Evolutionary conservation across 352 stramenopile species (phyloP).

Genomic region (Globisporangium megalacanthum): DNA sequence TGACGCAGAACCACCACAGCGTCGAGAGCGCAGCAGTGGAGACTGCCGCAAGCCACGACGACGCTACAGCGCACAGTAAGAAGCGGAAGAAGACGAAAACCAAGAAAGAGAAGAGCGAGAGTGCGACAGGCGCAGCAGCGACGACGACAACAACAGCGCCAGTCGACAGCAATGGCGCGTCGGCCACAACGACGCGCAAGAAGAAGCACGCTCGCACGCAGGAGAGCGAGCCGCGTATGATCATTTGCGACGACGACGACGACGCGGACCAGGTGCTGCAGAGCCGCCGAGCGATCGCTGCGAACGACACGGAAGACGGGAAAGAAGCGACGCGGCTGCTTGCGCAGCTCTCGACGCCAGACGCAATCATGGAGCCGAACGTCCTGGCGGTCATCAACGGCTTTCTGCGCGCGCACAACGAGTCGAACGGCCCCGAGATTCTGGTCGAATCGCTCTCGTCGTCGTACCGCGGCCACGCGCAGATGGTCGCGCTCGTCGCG

Average conservation of each 20-base stretch:
- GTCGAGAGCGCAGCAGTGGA: background rate
- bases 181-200: conserved; percentile 1
- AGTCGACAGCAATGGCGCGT: background rate
- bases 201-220: conserved; percentile 22
- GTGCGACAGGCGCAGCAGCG: background rate
- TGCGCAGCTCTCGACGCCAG: conserved; percentile 58
- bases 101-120: conserved; percentile 13
- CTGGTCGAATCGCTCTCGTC: conserved; percentile 83
- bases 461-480: conserved; percentile 79
- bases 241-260: conserved; percentile 84
- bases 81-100: conserved; percentile 12
- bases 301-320: conserved; percentile 63
- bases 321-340: conserved; percentile 71
- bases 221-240: conserved; percentile 61
- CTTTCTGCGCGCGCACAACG: conserved; percentile 72
- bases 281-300: conserved; percentile 26
- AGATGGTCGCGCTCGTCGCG: conserved; percentile 84
- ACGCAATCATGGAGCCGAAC: conserved; percentile 83
- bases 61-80: conserved; percentile 9
- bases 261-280: conserved; percentile 15
- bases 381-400: conserved; percentile 79
- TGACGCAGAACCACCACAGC: background rate
- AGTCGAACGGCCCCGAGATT: conserved; percentile 78
- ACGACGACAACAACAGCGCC: background rate
- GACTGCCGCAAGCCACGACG: conserved; percentile 1